Evolutionary conservation across 2,329 filamentous ascomycete species (phyloP).

Genomic region (Diplodia sapinea): DNA sequence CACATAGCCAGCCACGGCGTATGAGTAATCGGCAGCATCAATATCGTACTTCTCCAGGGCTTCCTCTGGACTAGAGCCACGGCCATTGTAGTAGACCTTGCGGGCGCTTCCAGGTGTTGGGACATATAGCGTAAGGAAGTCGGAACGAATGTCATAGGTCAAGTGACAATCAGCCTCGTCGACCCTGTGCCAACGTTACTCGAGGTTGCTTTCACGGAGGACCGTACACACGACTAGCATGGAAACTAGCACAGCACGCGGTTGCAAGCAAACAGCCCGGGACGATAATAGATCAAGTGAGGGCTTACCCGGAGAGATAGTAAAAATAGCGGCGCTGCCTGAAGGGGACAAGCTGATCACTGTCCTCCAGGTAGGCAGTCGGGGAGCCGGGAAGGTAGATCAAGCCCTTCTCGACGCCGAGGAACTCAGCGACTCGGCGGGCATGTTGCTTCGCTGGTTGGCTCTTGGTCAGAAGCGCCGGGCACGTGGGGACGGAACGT

Average conservation of each 20-base stretch:
- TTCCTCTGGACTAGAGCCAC: constrained; percentile 64
- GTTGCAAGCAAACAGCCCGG: constrained; percentile 1
- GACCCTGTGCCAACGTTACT: constrained; percentile 37
- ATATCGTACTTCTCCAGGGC: constrained; percentile 69
- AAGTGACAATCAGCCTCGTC: constrained; percentile 62
- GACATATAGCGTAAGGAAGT: constrained; percentile 74
- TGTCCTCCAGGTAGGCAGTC: constrained; percentile 61
- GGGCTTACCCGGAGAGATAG: constrained; percentile 60
- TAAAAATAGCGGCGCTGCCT: constrained; percentile 68
- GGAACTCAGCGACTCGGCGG: constrained; percentile 44
- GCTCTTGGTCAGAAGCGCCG: constrained; percentile 21
- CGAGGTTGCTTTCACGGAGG: too few relatives aligned
- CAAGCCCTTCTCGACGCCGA: constrained; percentile 51
- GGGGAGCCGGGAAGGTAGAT: constrained; percentile 63
- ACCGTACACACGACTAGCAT: background rate
- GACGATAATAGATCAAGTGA: background rate
- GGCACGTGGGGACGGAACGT: constrained; percentile 4
- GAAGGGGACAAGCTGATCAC: constrained; percentile 63
- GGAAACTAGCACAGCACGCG: background rate
- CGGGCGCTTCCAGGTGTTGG: constrained; percentile 67
- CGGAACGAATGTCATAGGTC: constrained; percentile 63
- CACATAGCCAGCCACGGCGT: constrained; percentile 42
- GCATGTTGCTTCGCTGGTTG: constrained; percentile 50
- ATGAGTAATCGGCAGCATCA: constrained; percentile 68
- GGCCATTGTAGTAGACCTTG: constrained; percentile 68